Evolutionary conservation across 2,329 filamentous ascomycete species (phyloP).

Genomic region (Scedosporium minutisporum): DNA sequence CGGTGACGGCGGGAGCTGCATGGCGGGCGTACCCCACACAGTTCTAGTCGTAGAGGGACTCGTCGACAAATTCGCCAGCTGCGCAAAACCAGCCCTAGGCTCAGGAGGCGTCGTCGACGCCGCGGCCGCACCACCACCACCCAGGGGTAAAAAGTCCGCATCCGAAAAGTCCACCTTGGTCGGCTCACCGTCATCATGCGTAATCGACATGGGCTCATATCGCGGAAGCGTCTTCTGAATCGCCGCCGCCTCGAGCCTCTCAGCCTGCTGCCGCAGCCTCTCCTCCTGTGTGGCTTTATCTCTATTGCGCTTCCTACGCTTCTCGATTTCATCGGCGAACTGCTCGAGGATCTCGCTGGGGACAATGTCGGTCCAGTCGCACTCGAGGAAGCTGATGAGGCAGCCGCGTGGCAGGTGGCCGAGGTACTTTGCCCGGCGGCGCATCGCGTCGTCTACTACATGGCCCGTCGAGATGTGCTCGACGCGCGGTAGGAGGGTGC

Average conservation of each 20-base stretch:
- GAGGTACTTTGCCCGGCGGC: slow-evolving; percentile 78
- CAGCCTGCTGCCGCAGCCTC: slow-evolving; percentile 71
- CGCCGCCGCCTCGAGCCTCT: slow-evolving; percentile 66
- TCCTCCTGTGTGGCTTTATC: slow-evolving; percentile 84
- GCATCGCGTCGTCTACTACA: slow-evolving; percentile 73
- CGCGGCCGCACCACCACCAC: not conserved
- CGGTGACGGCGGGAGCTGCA: slow-evolving; percentile 44
- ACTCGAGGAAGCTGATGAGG: slow-evolving; percentile 83
- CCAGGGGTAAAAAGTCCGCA: not conserved
- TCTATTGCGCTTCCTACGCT: slow-evolving; percentile 62
- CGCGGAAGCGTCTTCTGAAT: slow-evolving; percentile 42
- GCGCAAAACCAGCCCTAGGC: slow-evolving; percentile 51
- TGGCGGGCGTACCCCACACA: slow-evolving; percentile 80
- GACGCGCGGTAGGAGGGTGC: slow-evolving; percentile 75
- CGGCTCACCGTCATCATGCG: slow-evolving; percentile 38
- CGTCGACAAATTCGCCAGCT: slow-evolving; percentile 68
- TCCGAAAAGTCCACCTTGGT: slow-evolving; percentile 17
- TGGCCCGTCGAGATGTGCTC: slow-evolving; percentile 85
- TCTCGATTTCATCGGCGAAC: slow-evolving; percentile 69
- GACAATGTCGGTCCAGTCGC: slow-evolving; percentile 90
- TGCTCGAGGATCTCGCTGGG: slow-evolving; percentile 61
- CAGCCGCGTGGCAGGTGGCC: slow-evolving; percentile 83
- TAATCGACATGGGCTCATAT: slow-evolving; percentile 15
- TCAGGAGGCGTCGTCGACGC: slow-evolving; percentile 42
- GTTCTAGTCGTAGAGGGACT: slow-evolving; percentile 66